Evolutionary conservation across 495 filamentous ascomycete species (phyloP).

Genomic region (Aspergillus avenaceus): DNA sequence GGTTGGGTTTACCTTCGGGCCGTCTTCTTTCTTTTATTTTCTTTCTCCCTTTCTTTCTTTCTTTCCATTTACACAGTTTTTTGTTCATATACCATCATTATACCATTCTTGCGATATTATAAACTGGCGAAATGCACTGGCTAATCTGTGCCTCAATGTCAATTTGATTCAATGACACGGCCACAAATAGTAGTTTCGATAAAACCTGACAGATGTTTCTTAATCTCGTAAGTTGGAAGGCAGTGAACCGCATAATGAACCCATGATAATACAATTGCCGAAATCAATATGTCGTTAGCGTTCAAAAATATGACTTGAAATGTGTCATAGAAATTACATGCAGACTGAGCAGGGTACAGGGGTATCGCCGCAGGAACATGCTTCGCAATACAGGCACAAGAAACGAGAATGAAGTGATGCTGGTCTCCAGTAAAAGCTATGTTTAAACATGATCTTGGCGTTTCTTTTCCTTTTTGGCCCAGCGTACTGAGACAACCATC

Average conservation of each 20-base stretch:
- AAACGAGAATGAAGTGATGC: background rate
- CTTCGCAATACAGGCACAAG: background rate
- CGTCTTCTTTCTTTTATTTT: too few species aligned
- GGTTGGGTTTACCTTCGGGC: too few species aligned
- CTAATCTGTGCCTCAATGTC: background rate
- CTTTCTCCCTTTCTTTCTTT: slow-evolving; percentile 2
- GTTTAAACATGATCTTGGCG: slow-evolving; percentile 25
- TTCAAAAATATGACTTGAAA: background rate
- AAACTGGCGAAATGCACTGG: slow-evolving; percentile 1
- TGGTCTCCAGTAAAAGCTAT: background rate
- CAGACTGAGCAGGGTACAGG: background rate
- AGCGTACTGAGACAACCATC: slow-evolving; percentile 45
- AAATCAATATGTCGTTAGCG: background rate
- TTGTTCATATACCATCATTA: background rate
- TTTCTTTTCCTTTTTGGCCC: slow-evolving; percentile 79
- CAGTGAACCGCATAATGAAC: background rate
- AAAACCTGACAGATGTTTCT: background rate
- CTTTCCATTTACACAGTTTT: background rate
- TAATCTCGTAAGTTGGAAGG: background rate
- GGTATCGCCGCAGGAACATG: slow-evolving; percentile 4
- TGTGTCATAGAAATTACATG: background rate
- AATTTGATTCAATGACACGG: background rate
- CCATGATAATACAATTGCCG: background rate
- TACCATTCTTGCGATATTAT: slow-evolving; percentile 5
- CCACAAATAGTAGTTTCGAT: background rate